phyloP scores from a whole-genome alignment of 1,284 basidiomycete genomes.

The Cutaneotrichosporon mucoides region DNA sequence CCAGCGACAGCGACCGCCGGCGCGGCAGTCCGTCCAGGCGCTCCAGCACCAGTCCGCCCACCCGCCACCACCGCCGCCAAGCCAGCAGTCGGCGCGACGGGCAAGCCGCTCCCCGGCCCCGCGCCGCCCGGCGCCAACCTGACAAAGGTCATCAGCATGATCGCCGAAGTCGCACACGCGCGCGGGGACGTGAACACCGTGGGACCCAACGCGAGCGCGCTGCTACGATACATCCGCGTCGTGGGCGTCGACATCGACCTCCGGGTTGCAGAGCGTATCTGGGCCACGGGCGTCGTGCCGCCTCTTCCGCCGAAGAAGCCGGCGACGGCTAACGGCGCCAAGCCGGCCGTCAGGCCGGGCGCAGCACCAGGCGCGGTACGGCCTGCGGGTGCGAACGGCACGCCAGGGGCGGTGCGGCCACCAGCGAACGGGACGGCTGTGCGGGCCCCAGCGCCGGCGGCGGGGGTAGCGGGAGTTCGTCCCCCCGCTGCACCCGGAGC shows the following conservation, averaged over 20 bases:
- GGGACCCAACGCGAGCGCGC: slow-evolving; percentile 39
- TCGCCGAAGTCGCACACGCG: slow-evolving; percentile 44
- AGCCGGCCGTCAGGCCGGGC: background rate
- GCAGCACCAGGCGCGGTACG: too few relatives aligned
- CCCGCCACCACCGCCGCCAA: background rate
- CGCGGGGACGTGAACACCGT: slow-evolving; percentile 44
- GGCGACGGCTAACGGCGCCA: background rate
- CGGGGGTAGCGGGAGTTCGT: too few relatives aligned
- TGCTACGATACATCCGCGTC: slow-evolving; percentile 43
- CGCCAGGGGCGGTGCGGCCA: too few relatives aligned
- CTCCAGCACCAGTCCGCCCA: background rate
- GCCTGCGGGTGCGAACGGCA: too few relatives aligned
- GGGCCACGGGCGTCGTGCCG: slow-evolving; percentile 43
- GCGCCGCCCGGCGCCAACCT: slow-evolving; percentile 43
- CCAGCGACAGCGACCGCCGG: background rate
- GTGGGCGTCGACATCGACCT: slow-evolving; percentile 45
- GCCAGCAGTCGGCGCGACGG: background rate
- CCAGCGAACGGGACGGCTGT: too few relatives aligned
- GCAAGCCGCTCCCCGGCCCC: slow-evolving; percentile 30
- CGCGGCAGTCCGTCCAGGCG: too few relatives aligned
- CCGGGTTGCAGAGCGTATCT: slow-evolving; percentile 39
- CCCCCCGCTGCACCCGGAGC: too few relatives aligned
- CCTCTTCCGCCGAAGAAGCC: slow-evolving; percentile 18
- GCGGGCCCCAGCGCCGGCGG: too few relatives aligned
- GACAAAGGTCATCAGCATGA: slow-evolving; percentile 44